A percentile compares a stretch with the other conserved stretches of the same genome.
Conservation (phyloP, 2,329 filamentous ascomycete genomes). For the Botrytis cinerea region DNA sequence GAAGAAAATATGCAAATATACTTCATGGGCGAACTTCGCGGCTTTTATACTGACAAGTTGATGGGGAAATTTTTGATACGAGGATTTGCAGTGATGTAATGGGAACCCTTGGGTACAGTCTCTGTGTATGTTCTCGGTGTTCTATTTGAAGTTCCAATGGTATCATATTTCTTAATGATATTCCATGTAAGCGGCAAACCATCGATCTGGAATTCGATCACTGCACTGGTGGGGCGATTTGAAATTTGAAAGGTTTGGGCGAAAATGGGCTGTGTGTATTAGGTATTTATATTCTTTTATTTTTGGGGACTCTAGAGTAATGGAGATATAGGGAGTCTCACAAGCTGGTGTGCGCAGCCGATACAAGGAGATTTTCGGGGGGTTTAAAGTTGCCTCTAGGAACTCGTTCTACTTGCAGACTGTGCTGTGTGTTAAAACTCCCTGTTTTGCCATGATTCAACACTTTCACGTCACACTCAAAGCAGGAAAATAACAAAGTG, state of each 20-base stretch:
- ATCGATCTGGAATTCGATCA: background rate
- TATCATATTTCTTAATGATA: background rate
- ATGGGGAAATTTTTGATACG: background rate
- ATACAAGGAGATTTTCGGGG: background rate
- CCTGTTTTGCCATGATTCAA: background rate
- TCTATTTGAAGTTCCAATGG: background rate
- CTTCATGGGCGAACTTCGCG: background rate
- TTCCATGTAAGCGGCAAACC: too few species aligned
- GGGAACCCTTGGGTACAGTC: background rate
- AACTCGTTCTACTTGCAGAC: background rate
- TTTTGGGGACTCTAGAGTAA: background rate
- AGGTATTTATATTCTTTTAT: background rate
- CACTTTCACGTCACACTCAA: background rate
- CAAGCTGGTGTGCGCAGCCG: background rate
- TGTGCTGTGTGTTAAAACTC: background rate
- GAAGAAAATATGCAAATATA: background rate
- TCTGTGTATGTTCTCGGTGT: background rate
- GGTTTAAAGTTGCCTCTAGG: background rate
- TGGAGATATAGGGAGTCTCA: background rate
- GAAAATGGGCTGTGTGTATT: background rate
- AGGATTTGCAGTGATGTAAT: background rate
- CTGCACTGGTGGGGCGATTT: background rate
- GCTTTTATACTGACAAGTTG: too few species aligned
- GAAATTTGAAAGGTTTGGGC: background rate
- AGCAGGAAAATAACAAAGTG: background rate